Conservation (phyloP, 2,329 filamentous ascomycete genomes). For the Lachnellula occidentalis region DNA sequence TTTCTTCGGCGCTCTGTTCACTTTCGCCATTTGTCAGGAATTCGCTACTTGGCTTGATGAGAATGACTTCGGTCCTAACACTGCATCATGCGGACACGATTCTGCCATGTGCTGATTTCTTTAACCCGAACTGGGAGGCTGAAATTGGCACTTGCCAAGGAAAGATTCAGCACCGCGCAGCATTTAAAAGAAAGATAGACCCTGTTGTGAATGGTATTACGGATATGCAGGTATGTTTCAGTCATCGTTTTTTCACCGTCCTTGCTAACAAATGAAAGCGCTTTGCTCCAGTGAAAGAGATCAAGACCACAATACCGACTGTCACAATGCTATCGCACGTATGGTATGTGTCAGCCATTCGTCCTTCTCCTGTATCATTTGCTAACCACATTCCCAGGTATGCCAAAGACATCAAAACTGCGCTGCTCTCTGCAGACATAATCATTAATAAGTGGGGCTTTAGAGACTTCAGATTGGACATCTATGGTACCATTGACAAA, state of each 20-base stretch:
- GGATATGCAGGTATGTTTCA: conserved; percentile 37
- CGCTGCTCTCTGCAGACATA: conserved; percentile 57
- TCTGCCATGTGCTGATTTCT: conserved; percentile 53
- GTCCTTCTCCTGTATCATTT: not conserved
- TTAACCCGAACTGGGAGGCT: conserved; percentile 59
- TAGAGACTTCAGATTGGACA: conserved; percentile 55
- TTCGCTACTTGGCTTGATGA: conserved; percentile 24
- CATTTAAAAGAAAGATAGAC: conserved; percentile 55
- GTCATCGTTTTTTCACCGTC: not conserved
- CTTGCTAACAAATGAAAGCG: conserved; percentile 26
- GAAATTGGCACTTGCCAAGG: conserved; percentile 56
- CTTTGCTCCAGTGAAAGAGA: conserved; percentile 54
- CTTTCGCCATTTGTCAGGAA: conserved; percentile 26
- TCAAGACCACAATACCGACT: conserved; percentile 53
- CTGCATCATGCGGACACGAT: conserved; percentile 53
- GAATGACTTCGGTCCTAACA: conserved; percentile 21
- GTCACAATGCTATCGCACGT: conserved; percentile 62
- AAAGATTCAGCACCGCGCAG: conserved; percentile 49
- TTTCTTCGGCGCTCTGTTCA: conserved; percentile 27
- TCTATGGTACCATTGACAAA: conserved; percentile 60
- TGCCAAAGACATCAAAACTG: conserved; percentile 58
- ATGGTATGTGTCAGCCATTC: conserved; percentile 30
- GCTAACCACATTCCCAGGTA: conserved; percentile 31
- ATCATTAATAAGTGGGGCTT: conserved; percentile 64
- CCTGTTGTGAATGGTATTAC: conserved; percentile 61